Base-by-base conservation (phyloP, 78 protist genomes). In the Paratrimastix pyriformis region DNA sequence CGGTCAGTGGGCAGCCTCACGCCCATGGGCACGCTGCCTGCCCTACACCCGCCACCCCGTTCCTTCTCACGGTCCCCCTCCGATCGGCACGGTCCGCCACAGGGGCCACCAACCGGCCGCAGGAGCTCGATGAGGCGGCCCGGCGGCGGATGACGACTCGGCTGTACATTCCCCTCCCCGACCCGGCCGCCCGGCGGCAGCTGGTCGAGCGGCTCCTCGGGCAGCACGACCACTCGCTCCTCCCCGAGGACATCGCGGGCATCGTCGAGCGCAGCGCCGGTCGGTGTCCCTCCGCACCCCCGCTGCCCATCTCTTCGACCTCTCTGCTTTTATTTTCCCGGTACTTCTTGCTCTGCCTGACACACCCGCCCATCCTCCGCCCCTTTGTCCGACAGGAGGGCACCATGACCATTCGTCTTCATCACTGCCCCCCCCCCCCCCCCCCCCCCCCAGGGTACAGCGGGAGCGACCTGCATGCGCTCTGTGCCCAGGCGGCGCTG, bases 91-190 rank as follows among this genome's bases (percentile, higher is more conserved):
- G n/a, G n/a, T n/a, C n/a, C n/a, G n/a, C n/a, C n/a, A n/a, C 71
- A 7, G 64, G 80, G 9, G 97, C 97, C 3, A 92, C 96, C 0
- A 92, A 92, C 45, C 30, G 95, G 62, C 97, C 97, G 3, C 86
- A 88, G 39, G 94, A 92, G 52, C 58, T 92, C 37, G 97, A 93
- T 64, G 96, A 93, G 64, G 97, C 97, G 0, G 97, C 87, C 13
- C 38, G 80, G 1, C 32, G 97, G 18, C 65, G 97, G 9, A 30
- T 93, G 6, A 78, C 60, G 37, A 86, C 76, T 62, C 33, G 95
- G 35, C 65, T 93, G 32, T 88, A 83, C 62, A 83, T 93, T 32
- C 86, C 92, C 0, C 84, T 93, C 2, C 96, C 97, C 0, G 88
- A 83, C 37, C 38, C 39, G 7, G 72, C 7, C 15, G 86, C 92